These are phyloP conservation scores for Heliamphora exappendiculata DNA, from an alignment of 148 eudicot species.

Conservation along the genomic window DNA sequence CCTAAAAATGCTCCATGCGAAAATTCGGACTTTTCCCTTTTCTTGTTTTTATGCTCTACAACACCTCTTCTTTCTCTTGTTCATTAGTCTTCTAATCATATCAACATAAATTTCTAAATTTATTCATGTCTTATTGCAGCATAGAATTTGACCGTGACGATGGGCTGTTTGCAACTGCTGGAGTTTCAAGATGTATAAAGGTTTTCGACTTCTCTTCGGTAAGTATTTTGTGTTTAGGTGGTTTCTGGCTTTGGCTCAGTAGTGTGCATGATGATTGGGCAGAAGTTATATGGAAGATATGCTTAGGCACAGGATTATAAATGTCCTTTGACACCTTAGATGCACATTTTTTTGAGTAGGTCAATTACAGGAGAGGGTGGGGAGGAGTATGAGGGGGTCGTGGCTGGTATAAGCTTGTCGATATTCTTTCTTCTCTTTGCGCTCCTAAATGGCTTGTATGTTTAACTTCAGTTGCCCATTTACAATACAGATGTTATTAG, in stretches of 20 bases:
- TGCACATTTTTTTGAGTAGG: neutral
- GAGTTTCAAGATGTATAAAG: conserved; percentile 57
- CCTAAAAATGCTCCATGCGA: neutral
- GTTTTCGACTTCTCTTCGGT: conserved; percentile 65
- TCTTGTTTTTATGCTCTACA: neutral
- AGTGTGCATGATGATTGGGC: neutral
- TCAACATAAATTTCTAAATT: neutral
- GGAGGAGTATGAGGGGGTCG: neutral
- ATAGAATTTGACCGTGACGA: conserved; percentile 68
- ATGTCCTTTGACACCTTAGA: neutral
- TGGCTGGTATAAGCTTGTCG: neutral
- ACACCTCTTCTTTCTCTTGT: neutral
- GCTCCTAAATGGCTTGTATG: neutral
- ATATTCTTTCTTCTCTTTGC: neutral
- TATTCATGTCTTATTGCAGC: conserved; percentile 30
- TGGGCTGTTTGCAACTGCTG: conserved; percentile 68
- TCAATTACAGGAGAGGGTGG: neutral
- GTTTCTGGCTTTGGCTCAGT: neutral
- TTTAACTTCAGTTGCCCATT: neutral
- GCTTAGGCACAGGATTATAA: neutral
- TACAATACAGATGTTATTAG: neutral
- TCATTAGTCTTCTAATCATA: neutral
- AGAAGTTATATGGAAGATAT: neutral
- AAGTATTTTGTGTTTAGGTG: conserved; percentile 20
- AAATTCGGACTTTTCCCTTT: neutral